Evolutionary conservation across 257 asterid genomes (phyloP), one percentile per base, ranked within the genome.

Genomic region (Solanum etuberosum): DNA sequence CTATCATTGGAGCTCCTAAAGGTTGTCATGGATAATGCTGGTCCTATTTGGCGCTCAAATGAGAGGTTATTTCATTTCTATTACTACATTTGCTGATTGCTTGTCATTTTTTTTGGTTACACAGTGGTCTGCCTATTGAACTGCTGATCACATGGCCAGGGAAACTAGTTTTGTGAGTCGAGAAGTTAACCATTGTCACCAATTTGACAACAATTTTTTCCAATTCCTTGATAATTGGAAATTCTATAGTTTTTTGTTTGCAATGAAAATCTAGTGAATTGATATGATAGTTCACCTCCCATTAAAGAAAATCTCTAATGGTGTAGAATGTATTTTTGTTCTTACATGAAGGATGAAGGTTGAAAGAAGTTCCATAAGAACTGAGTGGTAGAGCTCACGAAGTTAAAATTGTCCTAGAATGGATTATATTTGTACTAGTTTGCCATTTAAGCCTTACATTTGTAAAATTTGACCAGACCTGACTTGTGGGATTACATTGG

Each of bases 1-100:
- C 93, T 97, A 35, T 97, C 99, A 32, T 86, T 97, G 93, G 99
- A 97, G 94, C 99, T 97, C 91, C 91, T 97, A 89, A 96, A 97
- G 88, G 98, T 97, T 89, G 92, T 97, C 78, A 94, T 92, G 96
- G 92, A 90, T 89, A 95, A 95, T 92, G 97, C 99, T 54, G 99
- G 98, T 80, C 95, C 94, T 81, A 90, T 93, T 71, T 97, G 99
- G 99, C 93, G 94, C 85, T 92, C 98, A 82, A 93, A 93, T 71
- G 99, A 97, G 91, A 97, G 99, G 99, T 92, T 92, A 94, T 92
- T 48, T 80, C 40, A 80, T 80, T 76, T 46, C 67, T 80, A 29
- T 48, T 78, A 15, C 84, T 78, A 25, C 61, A 29, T 78, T 43
- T 77, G 61, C 83, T 77, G 83, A 42, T 77, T 42, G 57, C 61